Base-by-base conservation (phyloP, 192 early-diverging fungal genomes). In the Coemansia sp. region DNA sequence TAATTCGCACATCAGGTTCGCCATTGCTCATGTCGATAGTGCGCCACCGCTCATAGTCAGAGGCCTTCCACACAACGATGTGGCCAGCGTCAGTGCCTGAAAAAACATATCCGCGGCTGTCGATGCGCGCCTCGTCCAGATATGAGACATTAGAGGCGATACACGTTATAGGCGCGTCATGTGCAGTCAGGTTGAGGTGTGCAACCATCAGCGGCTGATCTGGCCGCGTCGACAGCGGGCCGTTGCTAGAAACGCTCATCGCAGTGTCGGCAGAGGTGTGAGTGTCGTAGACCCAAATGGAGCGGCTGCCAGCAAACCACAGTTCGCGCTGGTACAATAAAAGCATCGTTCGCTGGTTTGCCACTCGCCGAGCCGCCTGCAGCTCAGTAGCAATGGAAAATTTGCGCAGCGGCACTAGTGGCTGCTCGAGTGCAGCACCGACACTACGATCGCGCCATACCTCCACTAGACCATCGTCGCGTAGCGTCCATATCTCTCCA, bases 401-500 rank as follows among this genome's bases (percentile, higher is more conserved):
- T 42, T 59, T 57, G 18, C 76, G 76, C 67, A 67, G 20, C 34
- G 81, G 76, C 42, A 40, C 43, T 65, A 84, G 73, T 33, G 71
- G 72, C 49, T 49, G 62, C 33, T 75, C 76, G 43, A 36, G 54
- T 5, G 49, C 63, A 10, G 67, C 64, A 33, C 33, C 70, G 1
- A 44, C 66, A 43, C 66, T 54, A 63, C 77, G 77, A 61, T 77
- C 75, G 24, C 63, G 67, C 82, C 82, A 85, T 33, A 62, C 78
- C 66, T 79, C 78, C 27, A 73, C 44, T 42, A 73, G 29, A 22
- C 77, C 77, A 51, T 80, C 82, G 49, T 80, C 82, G 57, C 73
- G 77, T 66, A 85, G 24, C 27, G 78, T 80, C 82, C 82, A 85
- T 27, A 85, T 38, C 59, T 76, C 78, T 62, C 78, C 82, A 15